These are phyloP conservation scores for Jaltomata sinuosa DNA, from an alignment of 257 asterid species.

Conservation along the genomic window DNA sequence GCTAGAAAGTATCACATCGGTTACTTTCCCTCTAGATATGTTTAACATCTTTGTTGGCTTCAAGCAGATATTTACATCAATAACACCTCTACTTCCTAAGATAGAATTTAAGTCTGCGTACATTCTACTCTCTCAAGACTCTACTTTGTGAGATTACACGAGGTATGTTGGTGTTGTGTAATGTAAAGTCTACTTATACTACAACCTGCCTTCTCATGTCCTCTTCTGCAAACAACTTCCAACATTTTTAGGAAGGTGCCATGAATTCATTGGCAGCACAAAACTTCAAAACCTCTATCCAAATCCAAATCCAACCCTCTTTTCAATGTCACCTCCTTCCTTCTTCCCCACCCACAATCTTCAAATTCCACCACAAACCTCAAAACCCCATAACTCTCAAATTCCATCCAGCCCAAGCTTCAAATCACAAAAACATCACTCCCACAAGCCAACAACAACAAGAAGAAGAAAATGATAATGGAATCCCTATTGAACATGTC, in stretches of 20 bases:
- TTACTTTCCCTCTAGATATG: too few relatives aligned
- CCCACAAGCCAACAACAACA: neutral
- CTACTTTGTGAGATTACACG: too few relatives aligned
- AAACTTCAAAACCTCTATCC: slow-evolving; percentile 7
- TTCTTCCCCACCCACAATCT: neutral
- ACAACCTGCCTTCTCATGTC: neutral
- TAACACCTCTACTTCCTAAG: too few relatives aligned
- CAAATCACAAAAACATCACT: slow-evolving; percentile 18
- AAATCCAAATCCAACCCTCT: slow-evolving; percentile 2
- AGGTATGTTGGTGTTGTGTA: too few relatives aligned
- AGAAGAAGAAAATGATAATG: slow-evolving; percentile 10
- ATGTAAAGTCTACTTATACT: neutral
- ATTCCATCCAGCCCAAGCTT: slow-evolving; percentile 5
- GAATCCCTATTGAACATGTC: slow-evolving; percentile 74
- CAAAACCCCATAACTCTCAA: neutral
- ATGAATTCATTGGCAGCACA: slow-evolving; percentile 20
- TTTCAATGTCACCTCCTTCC: slow-evolving; percentile 4
- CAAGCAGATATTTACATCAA: too few relatives aligned
- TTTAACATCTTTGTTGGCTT: too few relatives aligned
- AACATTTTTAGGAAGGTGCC: neutral
- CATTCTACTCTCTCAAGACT: too few relatives aligned
- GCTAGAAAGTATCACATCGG: too few relatives aligned
- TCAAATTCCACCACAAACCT: slow-evolving; percentile 8
- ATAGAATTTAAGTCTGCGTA: too few relatives aligned
- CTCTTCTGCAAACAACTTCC: neutral